Percentiles rank a stretch among this genome's conserved stretches.
These are phyloP conservation scores for Neoarthrinium moseri DNA, from an alignment of 2,329 filamentous ascomycete genomes.

Conservation along the genomic window DNA sequence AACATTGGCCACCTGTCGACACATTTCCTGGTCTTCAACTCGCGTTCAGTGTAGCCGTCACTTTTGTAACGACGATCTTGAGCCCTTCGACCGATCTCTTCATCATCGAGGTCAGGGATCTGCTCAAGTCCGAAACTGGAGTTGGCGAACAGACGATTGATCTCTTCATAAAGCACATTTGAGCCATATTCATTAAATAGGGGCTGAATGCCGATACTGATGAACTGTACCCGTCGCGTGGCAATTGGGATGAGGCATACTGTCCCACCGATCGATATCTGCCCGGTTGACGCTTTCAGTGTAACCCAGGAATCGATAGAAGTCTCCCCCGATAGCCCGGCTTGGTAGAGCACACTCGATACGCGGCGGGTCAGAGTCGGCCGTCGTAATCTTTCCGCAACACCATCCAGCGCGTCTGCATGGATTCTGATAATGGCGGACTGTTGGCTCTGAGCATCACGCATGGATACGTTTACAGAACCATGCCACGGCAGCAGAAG, in stretches of 20 bases:
- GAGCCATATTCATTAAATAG: conserved; percentile 53
- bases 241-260: conserved; percentile 71
- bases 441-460: conserved; percentile 43
- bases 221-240: conserved; percentile 73
- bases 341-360: conserved; percentile 62
- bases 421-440: conserved; percentile 34
- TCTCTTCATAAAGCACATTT: conserved; percentile 70
- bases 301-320: conserved; percentile 64
- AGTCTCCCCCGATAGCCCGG: conserved; percentile 56
- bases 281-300: conserved; percentile 63
- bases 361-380: conserved; percentile 24
- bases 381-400: conserved; percentile 12
- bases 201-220: conserved; percentile 74
- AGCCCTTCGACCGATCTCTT: conserved; percentile 21
- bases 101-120: conserved; percentile 37
- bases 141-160: conserved; percentile 73
- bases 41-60: conserved; percentile 47
- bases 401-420: conserved; percentile 8
- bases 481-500: conserved; percentile 70
- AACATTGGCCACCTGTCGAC: conserved; percentile 90
- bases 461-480: conserved; percentile 56
- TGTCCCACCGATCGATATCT: conserved; percentile 64
- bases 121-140: conserved; percentile 74
- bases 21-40: conserved; percentile 59
- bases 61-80: conserved; percentile 33